phyloP scores from a whole-genome alignment of 805 yeast genomes.

The Scheffersomyces stipitis region DNA sequence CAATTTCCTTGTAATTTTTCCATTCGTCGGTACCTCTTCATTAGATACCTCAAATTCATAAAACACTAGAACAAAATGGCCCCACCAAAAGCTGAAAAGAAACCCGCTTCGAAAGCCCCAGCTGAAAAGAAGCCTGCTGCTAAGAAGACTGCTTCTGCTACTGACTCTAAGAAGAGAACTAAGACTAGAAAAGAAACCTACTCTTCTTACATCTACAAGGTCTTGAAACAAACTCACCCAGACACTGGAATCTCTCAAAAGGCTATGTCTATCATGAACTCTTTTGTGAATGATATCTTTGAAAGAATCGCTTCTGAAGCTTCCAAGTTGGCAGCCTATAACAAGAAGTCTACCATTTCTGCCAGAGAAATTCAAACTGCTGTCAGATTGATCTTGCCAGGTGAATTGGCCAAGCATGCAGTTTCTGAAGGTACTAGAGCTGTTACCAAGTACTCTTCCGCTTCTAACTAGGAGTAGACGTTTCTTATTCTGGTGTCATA shows the following conservation, averaged over 20 bases:
- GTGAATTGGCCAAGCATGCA: conserved; percentile 42
- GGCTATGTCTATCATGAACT: conserved; percentile 42
- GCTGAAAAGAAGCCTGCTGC: conserved; percentile 43
- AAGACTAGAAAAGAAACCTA: conserved; percentile 40
- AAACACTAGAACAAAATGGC: conserved; percentile 22
- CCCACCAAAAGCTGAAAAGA: conserved; percentile 38
- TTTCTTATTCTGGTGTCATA: too few relatives aligned
- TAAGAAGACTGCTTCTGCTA: conserved; percentile 32
- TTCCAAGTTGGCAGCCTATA: conserved; percentile 40
- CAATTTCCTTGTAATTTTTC: too few relatives aligned
- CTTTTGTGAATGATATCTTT: conserved; percentile 37
- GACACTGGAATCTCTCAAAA: conserved; percentile 40
- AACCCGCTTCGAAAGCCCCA: conserved; percentile 40
- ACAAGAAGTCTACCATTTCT: conserved; percentile 39
- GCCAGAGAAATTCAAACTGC: conserved; percentile 41
- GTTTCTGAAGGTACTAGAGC: conserved; percentile 42
- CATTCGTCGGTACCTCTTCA: neutral
- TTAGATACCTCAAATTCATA: neutral
- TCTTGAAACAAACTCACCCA: conserved; percentile 40
- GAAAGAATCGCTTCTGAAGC: conserved; percentile 39
- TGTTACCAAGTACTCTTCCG: conserved; percentile 39
- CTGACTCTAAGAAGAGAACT: conserved; percentile 33
- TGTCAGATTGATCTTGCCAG: conserved; percentile 40
- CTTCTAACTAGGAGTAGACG: conserved; percentile 26
- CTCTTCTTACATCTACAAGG: conserved; percentile 40